A percentile compares a stretch with the other conserved stretches of the same genome.
These are phyloP conservation scores for Hippophae tibetana DNA, from an alignment of 306 rosid genomes.

Conservation along the genomic window DNA sequence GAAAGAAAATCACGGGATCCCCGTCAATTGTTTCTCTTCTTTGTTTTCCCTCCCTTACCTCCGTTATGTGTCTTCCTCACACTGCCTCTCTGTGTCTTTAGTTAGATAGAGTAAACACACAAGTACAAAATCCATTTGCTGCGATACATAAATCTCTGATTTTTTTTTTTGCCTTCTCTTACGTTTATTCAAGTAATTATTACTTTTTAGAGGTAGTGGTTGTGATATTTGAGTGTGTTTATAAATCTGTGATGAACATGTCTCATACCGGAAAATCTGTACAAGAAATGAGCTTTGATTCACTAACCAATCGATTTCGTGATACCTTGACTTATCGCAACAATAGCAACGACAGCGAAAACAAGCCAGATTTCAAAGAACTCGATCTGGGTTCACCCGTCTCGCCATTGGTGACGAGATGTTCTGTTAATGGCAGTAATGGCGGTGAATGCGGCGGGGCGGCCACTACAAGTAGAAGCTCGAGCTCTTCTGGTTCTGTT, in stretches of 20 bases:
- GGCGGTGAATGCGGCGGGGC: slow-evolving; percentile 13
- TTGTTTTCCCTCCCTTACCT: too few relatives aligned
- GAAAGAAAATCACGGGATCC: too few relatives aligned
- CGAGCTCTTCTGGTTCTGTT: slow-evolving; percentile 55
- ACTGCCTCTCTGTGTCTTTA: too few relatives aligned
- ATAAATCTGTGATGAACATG: slow-evolving; percentile 12
- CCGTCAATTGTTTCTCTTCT: too few relatives aligned
- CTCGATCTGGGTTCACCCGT: slow-evolving; percentile 58
- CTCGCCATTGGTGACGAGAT: slow-evolving; percentile 34
- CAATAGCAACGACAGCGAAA: background rate
- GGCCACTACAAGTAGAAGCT: slow-evolving; percentile 36
- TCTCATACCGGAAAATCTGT: slow-evolving; percentile 39
- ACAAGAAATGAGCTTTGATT: slow-evolving; percentile 41
- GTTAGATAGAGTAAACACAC: too few relatives aligned
- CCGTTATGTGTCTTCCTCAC: too few relatives aligned
- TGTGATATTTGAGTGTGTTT: too few relatives aligned
- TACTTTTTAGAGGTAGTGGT: too few relatives aligned
- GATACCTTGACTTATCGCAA: slow-evolving; percentile 29
- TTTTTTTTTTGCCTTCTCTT: background rate
- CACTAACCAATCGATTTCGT: slow-evolving; percentile 30
- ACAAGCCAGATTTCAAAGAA: slow-evolving; percentile 59
- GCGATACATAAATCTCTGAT: background rate
- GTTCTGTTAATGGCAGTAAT: slow-evolving; percentile 11
- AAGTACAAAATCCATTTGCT: too few relatives aligned
- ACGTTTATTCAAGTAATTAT: background rate